Evolutionary conservation across 805 yeast species (phyloP), one percentile per base, ranked within the genome.

Genomic region (Cyberlindnera nakhonratchasimensis): DNA sequence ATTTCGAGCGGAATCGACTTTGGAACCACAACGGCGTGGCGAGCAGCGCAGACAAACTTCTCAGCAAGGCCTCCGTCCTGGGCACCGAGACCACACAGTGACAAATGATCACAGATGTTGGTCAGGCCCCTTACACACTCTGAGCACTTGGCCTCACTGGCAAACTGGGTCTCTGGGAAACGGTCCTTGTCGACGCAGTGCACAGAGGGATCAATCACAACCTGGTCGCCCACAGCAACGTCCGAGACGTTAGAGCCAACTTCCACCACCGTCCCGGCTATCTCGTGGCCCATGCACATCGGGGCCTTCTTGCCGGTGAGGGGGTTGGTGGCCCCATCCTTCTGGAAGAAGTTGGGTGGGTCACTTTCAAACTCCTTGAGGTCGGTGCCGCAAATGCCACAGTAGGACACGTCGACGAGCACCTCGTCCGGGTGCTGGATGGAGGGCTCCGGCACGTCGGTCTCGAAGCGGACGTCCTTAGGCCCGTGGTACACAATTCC

Each of bases 311-410:
- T 55, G 8, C 70, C 70, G 2, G 74, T 69, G 14, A 75, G 57
- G 29, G 62, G 63, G 42, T 72, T 66, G 2, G 51, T 51, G 36
- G 53, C 38, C 20, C 70, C 70, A 29, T 59, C 63, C 43, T 64
- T 58, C 5, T 69, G 71, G 61, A 77, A 77, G 55, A 80, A 78
- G 42, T 76, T 75, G 9, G 86, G 84, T 1, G 81, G 82, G 21
- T 72, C 77, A 21, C 68, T 55, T 47, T 63, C 50, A 50, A 67
- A 79, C 57, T 81, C 79, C 50, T 77, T 81, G 29, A 79, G 60
- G 55, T 79, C 84, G 1, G 80, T 69, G 21, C 85, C 85, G 53
- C 86, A 80, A 32, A 79, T 77, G 6, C 86, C 86, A 53, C 83
- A 77, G 55, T 66, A 75, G 9, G 65, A 54, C n/a, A 74, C 66